phyloP scores from a whole-genome alignment of 495 filamentous ascomycete species.

The Talaromyces ruber region DNA sequence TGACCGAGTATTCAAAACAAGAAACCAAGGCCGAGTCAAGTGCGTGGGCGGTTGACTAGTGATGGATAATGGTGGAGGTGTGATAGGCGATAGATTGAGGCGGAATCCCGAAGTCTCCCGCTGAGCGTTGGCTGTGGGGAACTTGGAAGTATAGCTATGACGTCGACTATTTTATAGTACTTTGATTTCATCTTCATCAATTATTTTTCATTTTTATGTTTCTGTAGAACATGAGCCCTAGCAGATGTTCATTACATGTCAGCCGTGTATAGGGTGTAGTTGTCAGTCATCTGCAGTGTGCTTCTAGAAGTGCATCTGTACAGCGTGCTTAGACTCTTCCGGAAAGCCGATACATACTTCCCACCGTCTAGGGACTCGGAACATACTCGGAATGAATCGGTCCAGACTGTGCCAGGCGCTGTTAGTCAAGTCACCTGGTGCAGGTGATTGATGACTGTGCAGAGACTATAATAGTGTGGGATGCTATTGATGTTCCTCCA shows the following conservation, averaged over 20 bases:
- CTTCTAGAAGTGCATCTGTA: neutral
- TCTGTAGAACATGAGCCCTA: neutral
- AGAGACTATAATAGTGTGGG: neutral
- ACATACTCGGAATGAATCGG: neutral
- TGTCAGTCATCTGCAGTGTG: neutral
- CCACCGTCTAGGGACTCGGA: neutral
- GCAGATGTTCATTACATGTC: neutral
- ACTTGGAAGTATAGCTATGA: neutral
- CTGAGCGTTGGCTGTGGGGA: neutral
- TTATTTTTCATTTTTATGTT: neutral
- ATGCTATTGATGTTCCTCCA: neutral
- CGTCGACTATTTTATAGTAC: neutral
- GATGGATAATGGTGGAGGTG: neutral
- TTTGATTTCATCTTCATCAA: neutral
- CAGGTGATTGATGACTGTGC: neutral
- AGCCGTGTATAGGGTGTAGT: neutral
- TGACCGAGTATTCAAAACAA: neutral
- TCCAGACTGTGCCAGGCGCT: neutral
- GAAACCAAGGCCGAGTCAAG: neutral
- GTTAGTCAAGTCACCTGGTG: neutral
- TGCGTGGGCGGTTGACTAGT: neutral
- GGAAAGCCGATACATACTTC: neutral
- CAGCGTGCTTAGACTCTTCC: neutral
- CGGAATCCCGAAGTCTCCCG: neutral
- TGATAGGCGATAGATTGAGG: constrained; percentile 1